Evolutionary conservation across 2,329 filamentous ascomycete genomes (phyloP).

Genomic region (Colletotrichum tropicale): DNA sequence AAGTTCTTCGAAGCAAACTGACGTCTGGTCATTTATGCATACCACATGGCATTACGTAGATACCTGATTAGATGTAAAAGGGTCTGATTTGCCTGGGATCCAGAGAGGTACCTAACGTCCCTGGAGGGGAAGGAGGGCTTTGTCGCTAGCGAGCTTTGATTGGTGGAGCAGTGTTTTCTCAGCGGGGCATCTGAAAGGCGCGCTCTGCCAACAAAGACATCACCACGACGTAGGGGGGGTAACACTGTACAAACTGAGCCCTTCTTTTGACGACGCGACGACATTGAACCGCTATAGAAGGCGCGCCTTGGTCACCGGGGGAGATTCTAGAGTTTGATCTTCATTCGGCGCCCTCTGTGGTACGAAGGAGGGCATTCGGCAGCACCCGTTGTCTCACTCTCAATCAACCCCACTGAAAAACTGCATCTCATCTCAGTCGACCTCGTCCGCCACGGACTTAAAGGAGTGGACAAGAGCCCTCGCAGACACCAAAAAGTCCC

Average conservation of each 20-base stretch:
- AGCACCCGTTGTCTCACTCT: background rate
- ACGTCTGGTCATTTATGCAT: background rate
- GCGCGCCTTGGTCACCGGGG: background rate
- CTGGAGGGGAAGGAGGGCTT: background rate
- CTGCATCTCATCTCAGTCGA: background rate
- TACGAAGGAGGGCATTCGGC: background rate
- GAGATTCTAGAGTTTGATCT: background rate
- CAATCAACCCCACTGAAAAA: constrained; percentile 2
- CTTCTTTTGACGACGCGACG: background rate
- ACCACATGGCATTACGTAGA: background rate
- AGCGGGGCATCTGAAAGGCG: background rate
- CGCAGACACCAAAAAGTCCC: background rate
- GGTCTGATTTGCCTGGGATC: background rate
- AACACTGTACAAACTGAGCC: background rate
- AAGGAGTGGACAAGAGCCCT: background rate
- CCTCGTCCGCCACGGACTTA: background rate
- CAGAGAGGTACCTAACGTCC: background rate
- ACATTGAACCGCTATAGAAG: background rate
- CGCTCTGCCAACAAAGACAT: background rate
- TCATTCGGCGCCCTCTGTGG: background rate
- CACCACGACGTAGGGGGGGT: background rate
- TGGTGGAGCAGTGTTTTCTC: background rate
- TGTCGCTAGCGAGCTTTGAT: background rate
- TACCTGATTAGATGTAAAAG: constrained; percentile 12
- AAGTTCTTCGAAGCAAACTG: background rate